These are phyloP conservation scores for Citrus inodora DNA, from an alignment of 345 rosid species.

Conservation along the genomic window DNA sequence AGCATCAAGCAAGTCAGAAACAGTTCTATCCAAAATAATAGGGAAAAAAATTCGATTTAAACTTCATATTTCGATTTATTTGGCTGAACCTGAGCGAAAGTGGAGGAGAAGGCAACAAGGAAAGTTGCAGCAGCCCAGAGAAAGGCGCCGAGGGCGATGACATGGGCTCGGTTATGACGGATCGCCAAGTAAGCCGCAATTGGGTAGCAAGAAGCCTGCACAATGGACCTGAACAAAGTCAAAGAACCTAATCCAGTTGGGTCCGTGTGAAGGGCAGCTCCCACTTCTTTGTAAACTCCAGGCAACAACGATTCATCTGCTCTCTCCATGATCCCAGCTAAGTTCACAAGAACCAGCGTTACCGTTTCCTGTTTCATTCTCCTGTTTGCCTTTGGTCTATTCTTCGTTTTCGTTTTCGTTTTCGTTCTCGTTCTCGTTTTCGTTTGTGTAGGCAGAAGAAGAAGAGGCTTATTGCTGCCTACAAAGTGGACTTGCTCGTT, in stretches of 20 bases:
- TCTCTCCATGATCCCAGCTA: slow-evolving; percentile 87
- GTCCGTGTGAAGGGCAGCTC: slow-evolving; percentile 72
- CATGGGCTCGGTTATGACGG: slow-evolving; percentile 61
- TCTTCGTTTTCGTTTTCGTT: too few species aligned
- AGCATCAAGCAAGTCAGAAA: slow-evolving; percentile 8
- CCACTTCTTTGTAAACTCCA: slow-evolving; percentile 91
- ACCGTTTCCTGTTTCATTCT: slow-evolving; percentile 59
- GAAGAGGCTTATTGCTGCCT: not conserved
- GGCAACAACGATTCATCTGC: slow-evolving; percentile 90
- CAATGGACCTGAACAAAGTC: slow-evolving; percentile 59
- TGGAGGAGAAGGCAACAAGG: slow-evolving; percentile 67
- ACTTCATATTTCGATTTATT: too few species aligned
- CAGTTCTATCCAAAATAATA: not conserved
- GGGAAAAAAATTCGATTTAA: not conserved
- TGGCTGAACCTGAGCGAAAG: slow-evolving; percentile 50
- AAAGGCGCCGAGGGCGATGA: slow-evolving; percentile 65
- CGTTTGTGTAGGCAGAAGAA: not conserved
- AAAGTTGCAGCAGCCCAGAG: slow-evolving; percentile 80
- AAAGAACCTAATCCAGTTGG: slow-evolving; percentile 83
- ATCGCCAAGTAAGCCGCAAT: slow-evolving; percentile 59
- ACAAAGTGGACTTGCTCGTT: too few species aligned
- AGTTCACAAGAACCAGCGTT: slow-evolving; percentile 73
- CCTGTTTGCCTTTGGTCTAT: not conserved
- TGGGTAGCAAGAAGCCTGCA: slow-evolving; percentile 58
- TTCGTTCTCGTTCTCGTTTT: not conserved